Percentiles rank a stretch among this genome's conserved stretches.
Evolutionary conservation across 495 filamentous ascomycete genomes (phyloP).

Genomic region (Entonaema liquescens): DNA sequence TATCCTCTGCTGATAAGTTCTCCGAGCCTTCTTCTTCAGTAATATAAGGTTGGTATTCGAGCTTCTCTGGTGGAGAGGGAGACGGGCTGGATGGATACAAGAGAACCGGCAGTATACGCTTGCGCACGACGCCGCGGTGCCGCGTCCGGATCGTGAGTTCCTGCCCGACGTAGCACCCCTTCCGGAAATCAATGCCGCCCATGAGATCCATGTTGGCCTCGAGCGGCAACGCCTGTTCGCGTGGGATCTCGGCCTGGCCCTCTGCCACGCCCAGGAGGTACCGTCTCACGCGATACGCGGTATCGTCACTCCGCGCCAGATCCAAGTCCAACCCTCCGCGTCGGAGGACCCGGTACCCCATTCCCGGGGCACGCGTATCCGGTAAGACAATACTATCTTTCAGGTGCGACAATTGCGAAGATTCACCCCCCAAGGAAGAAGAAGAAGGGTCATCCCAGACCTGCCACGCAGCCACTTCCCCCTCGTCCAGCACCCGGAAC

Average conservation of each 20-base stretch:
- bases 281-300: conserved; percentile 71
- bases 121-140: conserved; percentile 91
- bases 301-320: conserved; percentile 42
- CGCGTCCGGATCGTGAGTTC: conserved; percentile 94
- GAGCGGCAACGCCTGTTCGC: conserved; percentile 74
- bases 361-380: conserved; percentile 72
- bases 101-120: conserved; percentile 84
- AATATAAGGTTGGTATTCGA: conserved; percentile 20
- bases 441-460: conserved; percentile 62
- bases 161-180: conserved; percentile 97
- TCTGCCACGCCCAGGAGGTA: conserved; percentile 84
- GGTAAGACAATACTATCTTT: conserved; percentile 53
- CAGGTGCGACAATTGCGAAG: not conserved
- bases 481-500: conserved; percentile 68
- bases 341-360: conserved; percentile 69
- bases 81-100: conserved; percentile 60
- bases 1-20: conserved; percentile 27
- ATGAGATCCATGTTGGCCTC: conserved; percentile 87
- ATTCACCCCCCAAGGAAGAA: not conserved
- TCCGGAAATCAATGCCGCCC: conserved; percentile 86
- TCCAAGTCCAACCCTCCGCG: conserved; percentile 45
- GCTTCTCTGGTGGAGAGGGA: conserved; percentile 4
- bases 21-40: not conserved
- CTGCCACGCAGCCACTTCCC: conserved; percentile 71
- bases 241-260: conserved; percentile 78